phyloP scores from a whole-genome alignment of 805 yeast species.

The Myxozyma udenii region DNA sequence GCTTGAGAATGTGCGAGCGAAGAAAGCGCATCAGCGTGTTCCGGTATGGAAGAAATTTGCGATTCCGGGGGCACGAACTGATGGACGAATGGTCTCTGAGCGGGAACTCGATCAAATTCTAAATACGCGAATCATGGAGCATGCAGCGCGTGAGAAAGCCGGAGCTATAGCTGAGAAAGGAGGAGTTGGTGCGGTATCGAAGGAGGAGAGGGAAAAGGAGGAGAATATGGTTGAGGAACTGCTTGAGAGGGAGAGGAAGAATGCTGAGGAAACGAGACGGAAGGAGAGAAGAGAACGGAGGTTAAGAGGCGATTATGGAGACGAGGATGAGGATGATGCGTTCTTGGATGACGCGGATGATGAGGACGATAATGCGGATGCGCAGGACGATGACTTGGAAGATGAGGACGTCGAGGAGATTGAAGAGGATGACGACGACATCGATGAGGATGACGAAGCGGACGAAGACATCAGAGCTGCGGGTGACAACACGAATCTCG shows the following conservation, averaged over 20 bases:
- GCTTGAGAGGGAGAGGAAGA: conserved; percentile 22
- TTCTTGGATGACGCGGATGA: conserved; percentile 13
- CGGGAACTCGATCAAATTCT: conserved; percentile 10
- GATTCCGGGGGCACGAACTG: not conserved
- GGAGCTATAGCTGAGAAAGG: conserved; percentile 8
- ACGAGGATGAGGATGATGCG: conserved; percentile 15
- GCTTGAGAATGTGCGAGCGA: conserved; percentile 7
- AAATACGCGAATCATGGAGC: conserved; percentile 9
- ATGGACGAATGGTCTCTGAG: conserved; percentile 2
- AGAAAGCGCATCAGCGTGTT: not conserved
- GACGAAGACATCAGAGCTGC: conserved; percentile 1
- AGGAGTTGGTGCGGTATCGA: conserved; percentile 12
- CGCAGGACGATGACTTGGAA: conserved; percentile 14
- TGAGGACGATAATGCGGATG: conserved; percentile 20
- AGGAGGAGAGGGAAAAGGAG: conserved; percentile 22
- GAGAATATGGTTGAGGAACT: conserved; percentile 22
- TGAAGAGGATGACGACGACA: conserved; percentile 5
- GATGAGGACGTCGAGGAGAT: conserved; percentile 12
- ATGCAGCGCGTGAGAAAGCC: conserved; percentile 9
- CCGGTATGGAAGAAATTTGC: conserved; percentile 5
- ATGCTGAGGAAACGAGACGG: conserved; percentile 18
- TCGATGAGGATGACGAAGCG: conserved; percentile 10
- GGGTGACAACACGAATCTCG: too few species aligned
- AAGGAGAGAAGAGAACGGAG: conserved; percentile 15
- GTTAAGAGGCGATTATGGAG: not conserved